phyloP scores from a whole-genome alignment of 495 filamentous ascomycete species.

The Lepidopterella palustris region DNA sequence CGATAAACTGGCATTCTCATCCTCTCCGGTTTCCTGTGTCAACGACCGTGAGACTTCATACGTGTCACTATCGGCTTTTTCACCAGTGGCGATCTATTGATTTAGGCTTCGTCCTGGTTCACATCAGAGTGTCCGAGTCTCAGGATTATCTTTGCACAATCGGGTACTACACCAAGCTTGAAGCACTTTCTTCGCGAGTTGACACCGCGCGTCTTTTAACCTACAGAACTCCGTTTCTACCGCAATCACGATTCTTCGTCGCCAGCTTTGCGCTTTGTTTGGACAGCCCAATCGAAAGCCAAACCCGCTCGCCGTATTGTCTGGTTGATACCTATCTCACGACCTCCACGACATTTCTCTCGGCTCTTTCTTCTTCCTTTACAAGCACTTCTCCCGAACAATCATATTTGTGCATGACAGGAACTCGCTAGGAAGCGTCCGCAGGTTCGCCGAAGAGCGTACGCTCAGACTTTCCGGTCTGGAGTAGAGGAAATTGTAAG shows the following conservation, averaged over 20 bases:
- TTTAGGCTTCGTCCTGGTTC: conserved; percentile 29
- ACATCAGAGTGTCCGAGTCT: conserved; percentile 9
- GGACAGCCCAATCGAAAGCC: not conserved
- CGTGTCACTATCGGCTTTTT: conserved; percentile 15
- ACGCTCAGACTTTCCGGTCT: conserved; percentile 20
- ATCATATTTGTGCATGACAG: conserved; percentile 29
- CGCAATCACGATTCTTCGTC: not conserved
- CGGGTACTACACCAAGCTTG: not conserved
- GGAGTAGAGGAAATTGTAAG: conserved; percentile 28
- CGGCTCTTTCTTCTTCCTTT: conserved; percentile 9
- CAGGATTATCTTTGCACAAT: not conserved
- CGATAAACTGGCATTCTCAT: not conserved
- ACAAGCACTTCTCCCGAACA: not conserved
- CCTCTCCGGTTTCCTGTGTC: conserved; percentile 5
- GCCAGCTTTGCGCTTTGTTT: not conserved
- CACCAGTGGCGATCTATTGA: conserved; percentile 30
- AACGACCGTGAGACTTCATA: conserved; percentile 14
- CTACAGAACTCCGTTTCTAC: not conserved
- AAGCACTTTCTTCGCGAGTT: not conserved
- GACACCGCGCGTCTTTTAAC: not conserved
- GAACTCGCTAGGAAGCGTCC: conserved; percentile 17
- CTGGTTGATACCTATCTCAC: conserved; percentile 20
- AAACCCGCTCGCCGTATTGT: conserved; percentile 1
- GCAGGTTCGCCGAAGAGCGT: conserved; percentile 21
- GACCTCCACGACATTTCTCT: conserved; percentile 16